Percentiles rank a stretch among this genome's conserved stretches.
These are phyloP conservation scores for Aspergillus intermedius DNA, from an alignment of 2,329 filamentous ascomycete genomes.

Conservation along the genomic window DNA sequence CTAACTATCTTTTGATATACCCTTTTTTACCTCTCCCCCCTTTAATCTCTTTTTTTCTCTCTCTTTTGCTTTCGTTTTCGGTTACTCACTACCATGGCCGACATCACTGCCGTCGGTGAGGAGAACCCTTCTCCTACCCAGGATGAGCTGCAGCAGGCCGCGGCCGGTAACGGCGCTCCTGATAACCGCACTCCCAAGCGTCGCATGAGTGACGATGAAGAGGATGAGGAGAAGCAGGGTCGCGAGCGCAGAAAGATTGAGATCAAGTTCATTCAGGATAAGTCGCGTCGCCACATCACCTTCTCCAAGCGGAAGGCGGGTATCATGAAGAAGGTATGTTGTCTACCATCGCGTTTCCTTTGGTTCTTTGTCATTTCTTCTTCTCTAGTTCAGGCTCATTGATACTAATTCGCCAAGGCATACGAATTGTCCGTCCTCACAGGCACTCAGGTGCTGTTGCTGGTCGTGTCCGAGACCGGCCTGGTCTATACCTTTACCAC, in stretches of 20 bases:
- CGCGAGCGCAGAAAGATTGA: conserved; percentile 99
- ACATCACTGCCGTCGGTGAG: conserved; percentile 72
- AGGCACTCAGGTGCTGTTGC: conserved; percentile 90
- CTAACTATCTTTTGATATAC: background rate
- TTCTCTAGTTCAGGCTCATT: background rate
- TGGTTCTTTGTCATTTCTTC: background rate
- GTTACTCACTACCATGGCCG: conserved; percentile 54
- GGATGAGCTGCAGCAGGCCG: conserved; percentile 55
- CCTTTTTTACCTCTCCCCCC: conserved; percentile 2
- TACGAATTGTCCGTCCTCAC: conserved; percentile 97
- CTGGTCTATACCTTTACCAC: conserved; percentile 98
- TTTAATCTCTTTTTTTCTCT: background rate
- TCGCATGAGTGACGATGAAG: conserved; percentile 84
- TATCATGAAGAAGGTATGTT: conserved; percentile 98
- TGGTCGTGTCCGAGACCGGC: conserved; percentile 95
- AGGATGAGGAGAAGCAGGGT: conserved; percentile 94
- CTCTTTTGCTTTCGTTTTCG: too few relatives aligned
- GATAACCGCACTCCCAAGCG: conserved; percentile 86
- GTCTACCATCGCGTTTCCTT: conserved; percentile 22
- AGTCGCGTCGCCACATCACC: conserved; percentile 97
- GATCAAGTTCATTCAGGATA: conserved; percentile 99
- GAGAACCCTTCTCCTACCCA: conserved; percentile 68
- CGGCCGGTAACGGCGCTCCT: conserved; percentile 61
- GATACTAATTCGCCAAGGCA: conserved; percentile 52
- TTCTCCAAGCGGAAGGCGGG: conserved; percentile 99